Conservation (phyloP, 2,329 filamentous ascomycete genomes). For the Talaromyces sp. region DNA sequence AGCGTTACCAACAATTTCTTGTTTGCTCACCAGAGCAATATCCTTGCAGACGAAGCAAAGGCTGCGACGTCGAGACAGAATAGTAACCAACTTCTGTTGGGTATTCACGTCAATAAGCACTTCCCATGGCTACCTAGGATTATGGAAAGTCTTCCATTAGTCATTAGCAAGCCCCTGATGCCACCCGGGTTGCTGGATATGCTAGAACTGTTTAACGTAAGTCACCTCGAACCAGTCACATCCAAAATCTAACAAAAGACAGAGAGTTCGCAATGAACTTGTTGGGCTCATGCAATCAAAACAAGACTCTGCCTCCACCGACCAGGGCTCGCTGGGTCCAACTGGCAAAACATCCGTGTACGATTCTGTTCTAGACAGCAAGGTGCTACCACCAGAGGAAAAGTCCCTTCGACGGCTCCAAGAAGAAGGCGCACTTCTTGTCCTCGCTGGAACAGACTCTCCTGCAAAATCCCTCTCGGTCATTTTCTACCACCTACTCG, state of each 20-base stretch:
- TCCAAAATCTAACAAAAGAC: neutral
- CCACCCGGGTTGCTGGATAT: conserved; percentile 22
- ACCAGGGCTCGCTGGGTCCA: neutral
- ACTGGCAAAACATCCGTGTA: conserved; percentile 23
- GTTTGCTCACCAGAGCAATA: conserved; percentile 23
- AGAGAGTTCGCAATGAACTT: conserved; percentile 22
- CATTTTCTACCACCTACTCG: conserved; percentile 18
- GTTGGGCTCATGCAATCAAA: conserved; percentile 13
- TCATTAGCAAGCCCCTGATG: conserved; percentile 18
- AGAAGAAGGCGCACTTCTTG: conserved; percentile 25
- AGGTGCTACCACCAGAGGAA: conserved; percentile 20
- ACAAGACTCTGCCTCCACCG: neutral
- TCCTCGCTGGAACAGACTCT: conserved; percentile 24
- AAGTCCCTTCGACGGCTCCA: conserved; percentile 24
- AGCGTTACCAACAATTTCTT: conserved; percentile 27
- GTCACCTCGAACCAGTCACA: neutral
- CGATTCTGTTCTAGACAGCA: conserved; percentile 21
- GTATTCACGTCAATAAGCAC: conserved; percentile 28
- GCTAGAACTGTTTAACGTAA: conserved; percentile 17
- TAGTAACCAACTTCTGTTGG: conserved; percentile 22
- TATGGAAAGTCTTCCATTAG: conserved; percentile 19
- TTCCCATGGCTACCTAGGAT: conserved; percentile 25
- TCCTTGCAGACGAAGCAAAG: conserved; percentile 19
- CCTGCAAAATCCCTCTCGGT: conserved; percentile 21
- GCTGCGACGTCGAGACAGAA: conserved; percentile 23